A percentile compares a stretch with the other conserved stretches of the same genome.
phyloP scores from a whole-genome alignment of 73 alveolate species.

The Tetrahymena elliotti region DNA sequence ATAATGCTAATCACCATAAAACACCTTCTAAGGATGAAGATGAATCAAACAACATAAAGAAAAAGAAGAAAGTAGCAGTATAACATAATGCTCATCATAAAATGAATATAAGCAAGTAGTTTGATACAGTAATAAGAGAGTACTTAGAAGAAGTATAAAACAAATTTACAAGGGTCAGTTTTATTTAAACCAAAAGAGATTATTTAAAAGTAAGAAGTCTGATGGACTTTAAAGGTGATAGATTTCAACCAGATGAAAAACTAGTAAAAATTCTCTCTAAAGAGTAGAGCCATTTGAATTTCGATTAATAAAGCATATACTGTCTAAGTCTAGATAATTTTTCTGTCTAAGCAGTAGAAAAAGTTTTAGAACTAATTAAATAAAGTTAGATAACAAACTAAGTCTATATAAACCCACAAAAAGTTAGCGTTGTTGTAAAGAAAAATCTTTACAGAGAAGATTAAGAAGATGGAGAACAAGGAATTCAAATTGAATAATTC shows the following conservation, averaged over 20 bases:
- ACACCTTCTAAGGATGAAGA: background rate
- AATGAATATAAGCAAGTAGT: background rate
- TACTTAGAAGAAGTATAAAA: background rate
- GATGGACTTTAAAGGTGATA: background rate
- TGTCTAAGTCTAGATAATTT: background rate
- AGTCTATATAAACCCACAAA: background rate
- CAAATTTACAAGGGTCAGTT: background rate
- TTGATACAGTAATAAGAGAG: background rate
- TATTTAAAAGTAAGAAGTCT: background rate
- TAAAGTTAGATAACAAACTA: background rate
- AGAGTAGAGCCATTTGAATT: background rate
- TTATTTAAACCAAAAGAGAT: background rate
- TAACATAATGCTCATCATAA: background rate
- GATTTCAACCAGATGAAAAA: background rate
- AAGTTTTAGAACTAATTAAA: background rate
- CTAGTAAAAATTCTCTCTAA: background rate
- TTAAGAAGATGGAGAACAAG: background rate
- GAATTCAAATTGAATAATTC: background rate
- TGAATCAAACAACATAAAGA: background rate
- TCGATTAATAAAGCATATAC: background rate
- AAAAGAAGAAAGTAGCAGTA: background rate
- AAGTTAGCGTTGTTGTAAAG: background rate
- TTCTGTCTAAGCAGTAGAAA: background rate
- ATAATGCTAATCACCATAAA: background rate
- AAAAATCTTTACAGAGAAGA: background rate